Percentiles rank a stretch among this genome's conserved stretches.
phyloP scores from a whole-genome alignment of 345 rosid genomes.

The Bruguiera parviflora region DNA sequence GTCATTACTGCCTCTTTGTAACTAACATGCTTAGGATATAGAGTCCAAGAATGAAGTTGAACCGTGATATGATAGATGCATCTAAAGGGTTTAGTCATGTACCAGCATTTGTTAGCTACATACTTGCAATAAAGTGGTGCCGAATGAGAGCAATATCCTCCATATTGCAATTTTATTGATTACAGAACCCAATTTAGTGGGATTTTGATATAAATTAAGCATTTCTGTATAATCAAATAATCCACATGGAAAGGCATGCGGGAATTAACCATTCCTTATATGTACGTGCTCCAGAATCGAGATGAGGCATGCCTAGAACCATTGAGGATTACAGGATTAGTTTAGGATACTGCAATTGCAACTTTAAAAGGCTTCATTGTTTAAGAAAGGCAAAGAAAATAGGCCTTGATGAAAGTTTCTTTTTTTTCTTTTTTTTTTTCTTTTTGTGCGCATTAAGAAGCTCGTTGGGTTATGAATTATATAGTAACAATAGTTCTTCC shows the following conservation, averaged over 20 bases:
- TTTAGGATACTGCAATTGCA: too few species aligned
- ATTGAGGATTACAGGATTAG: constrained; percentile 1
- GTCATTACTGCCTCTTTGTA: too few species aligned
- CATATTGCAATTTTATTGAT: constrained; percentile 2
- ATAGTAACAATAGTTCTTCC: too few species aligned
- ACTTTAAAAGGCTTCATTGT: too few species aligned
- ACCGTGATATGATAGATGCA: too few species aligned
- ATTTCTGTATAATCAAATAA: constrained; percentile 19
- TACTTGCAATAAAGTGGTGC: not conserved
- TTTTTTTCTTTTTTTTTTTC: too few species aligned
- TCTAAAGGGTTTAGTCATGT: not conserved
- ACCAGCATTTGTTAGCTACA: not conserved
- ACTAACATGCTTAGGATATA: too few species aligned
- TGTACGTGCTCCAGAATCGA: not conserved
- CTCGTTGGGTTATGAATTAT: too few species aligned
- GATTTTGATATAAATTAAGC: not conserved
- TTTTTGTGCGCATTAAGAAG: too few species aligned
- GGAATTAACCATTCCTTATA: not conserved
- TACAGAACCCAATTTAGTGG: not conserved
- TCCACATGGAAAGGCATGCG: constrained; percentile 8
- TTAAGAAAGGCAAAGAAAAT: too few species aligned
- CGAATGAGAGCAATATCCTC: constrained; percentile 1
- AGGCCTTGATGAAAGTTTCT: too few species aligned
- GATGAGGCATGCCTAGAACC: constrained; percentile 11
- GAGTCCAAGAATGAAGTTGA: too few species aligned